Evolutionary conservation across 306 rosid genomes (phyloP).

Genomic region (Albizia julibrissin): DNA sequence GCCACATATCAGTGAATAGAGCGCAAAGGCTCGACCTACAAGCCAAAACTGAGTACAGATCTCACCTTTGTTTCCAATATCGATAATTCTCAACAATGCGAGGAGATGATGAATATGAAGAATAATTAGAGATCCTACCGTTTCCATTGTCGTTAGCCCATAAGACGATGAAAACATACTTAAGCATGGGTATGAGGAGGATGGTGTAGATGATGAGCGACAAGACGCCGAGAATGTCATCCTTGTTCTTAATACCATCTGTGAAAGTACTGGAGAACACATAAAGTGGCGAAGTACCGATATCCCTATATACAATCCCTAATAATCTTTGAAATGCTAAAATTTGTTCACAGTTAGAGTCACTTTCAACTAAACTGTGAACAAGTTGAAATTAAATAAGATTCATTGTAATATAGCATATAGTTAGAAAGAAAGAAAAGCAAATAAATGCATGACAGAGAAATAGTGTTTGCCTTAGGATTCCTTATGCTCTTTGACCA

Average conservation of each 20-base stretch:
- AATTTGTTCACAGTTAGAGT: too few species aligned
- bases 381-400: not conserved
- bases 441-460: too few species aligned
- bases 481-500: too few species aligned
- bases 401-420: not conserved
- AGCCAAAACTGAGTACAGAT: not conserved
- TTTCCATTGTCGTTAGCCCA: constrained; percentile 85
- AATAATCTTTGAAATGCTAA: constrained; percentile 82
- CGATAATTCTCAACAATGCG: too few species aligned
- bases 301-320: constrained; percentile 85
- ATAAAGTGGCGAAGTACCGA: constrained; percentile 88
- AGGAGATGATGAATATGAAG: too few species aligned
- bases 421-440: too few species aligned
- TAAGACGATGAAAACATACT: constrained; percentile 73
- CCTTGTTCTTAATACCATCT: constrained; percentile 17
- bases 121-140: constrained; percentile 35
- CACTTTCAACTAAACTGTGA: constrained; percentile 40
- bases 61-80: too few species aligned
- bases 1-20: constrained; percentile 64
- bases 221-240: constrained; percentile 67
- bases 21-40: constrained; percentile 76
- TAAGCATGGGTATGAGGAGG: constrained; percentile 59
- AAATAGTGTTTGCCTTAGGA: too few species aligned
- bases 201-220: constrained; percentile 83
- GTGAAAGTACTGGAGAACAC: constrained; percentile 62